These are phyloP conservation scores for Sordariomycetes sp. DNA, from an alignment of 2,329 filamentous ascomycete genomes.

Conservation along the genomic window DNA sequence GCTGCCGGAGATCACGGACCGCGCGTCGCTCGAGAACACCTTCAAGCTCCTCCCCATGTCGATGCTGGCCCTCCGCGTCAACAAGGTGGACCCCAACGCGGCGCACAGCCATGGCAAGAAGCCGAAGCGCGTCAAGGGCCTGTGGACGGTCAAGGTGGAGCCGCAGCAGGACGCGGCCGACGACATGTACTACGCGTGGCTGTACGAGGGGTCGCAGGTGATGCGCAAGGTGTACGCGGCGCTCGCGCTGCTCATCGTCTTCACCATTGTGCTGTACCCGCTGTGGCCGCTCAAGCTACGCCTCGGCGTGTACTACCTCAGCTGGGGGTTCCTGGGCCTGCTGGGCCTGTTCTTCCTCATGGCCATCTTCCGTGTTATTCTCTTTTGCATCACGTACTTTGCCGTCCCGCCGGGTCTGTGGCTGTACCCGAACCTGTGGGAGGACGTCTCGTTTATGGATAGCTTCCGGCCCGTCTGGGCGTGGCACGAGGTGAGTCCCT, in stretches of 20 bases:
- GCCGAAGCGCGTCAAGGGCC: conserved; percentile 82
- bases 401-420: conserved; percentile 76
- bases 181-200: conserved; percentile 90
- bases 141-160: conserved; percentile 92
- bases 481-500: conserved; percentile 78
- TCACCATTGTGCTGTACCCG: conserved; percentile 86
- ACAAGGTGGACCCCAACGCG: conserved; percentile 65
- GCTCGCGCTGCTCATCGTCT: conserved; percentile 70
- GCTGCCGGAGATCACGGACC: conserved; percentile 78
- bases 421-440: conserved; percentile 96
- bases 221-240: conserved; percentile 87
- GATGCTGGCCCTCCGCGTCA: conserved; percentile 81
- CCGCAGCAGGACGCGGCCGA: conserved; percentile 84
- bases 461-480: conserved; percentile 94
- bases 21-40: conserved; percentile 76
- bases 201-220: conserved; percentile 88
- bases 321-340: conserved; percentile 81
- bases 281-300: conserved; percentile 88
- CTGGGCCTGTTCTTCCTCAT: conserved; percentile 93
- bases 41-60: conserved; percentile 94
- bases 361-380: conserved; percentile 90
- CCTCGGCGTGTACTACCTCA: conserved; percentile 92
- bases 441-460: conserved; percentile 97
- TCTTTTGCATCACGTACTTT: conserved; percentile 91
- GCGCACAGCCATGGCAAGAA: conserved; percentile 56